Evolutionary conservation across 306 rosid species (phyloP), one percentile per base, ranked within the genome.

Genomic region (Betula pendula): DNA sequence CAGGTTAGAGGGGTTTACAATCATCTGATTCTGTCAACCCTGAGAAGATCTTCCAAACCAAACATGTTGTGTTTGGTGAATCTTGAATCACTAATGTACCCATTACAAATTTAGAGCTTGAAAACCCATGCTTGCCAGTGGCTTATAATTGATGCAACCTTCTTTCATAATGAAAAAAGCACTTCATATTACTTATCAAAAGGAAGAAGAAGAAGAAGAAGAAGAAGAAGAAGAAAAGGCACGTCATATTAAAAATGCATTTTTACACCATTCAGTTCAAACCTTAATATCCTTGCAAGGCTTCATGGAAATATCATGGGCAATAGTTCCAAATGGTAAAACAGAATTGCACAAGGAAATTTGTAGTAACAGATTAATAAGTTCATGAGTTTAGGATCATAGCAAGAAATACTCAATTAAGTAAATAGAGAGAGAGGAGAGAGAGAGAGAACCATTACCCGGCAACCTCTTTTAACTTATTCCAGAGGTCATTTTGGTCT

Each of bases 401-500:
- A 76, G n/a, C 50, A n/a, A 44, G 10, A 11, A 42, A 20, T n/a
- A 40, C 45, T 35, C 42, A 16, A 67, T 67, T 49, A 60, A 63
- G 45, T 29, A 40, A 9, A 31, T 16, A 60, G 25, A 75, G 45
- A 45, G 42, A 38, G 42, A 38, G 42, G 33, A 35, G 63, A 9
- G 19, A 47, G 51, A 59, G 49, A 47, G 42, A 62, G 75, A 44
- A 58, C 66, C 13, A 51, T 76, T 95, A 95, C 96, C 97, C 96
- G 7, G 97, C 97, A 45, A 88, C 60, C 77, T 85, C 93, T 86
- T 87, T 90, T 75, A 95, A 69, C 77, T 83, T 80, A 78, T 83
- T 84, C 97, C 92, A 92, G 58, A 84, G 17, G 80, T 90, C 97
- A 48, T 81, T 79, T 58, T 87, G 80, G 58, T 88, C 97, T 77